Conservation (phyloP, 345 rosid species). For the Dipteronia sinensis region DNA sequence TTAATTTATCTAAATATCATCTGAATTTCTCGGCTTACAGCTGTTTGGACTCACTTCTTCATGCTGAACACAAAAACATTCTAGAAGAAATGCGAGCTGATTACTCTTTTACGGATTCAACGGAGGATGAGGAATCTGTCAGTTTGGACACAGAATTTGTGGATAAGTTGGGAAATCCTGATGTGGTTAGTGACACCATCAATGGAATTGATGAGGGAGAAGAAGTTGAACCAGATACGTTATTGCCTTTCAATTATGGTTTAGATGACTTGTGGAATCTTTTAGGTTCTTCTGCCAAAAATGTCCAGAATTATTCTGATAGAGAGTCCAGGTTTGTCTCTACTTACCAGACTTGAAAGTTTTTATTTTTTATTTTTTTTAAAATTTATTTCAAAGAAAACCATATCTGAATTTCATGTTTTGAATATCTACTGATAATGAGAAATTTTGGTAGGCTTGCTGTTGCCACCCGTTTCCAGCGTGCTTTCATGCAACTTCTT, state of each 20-base stretch:
- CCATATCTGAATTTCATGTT: neutral
- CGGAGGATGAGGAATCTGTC: conserved; percentile 28
- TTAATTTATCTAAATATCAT: neutral
- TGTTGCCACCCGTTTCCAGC: conserved; percentile 88
- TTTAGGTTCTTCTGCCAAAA: conserved; percentile 45
- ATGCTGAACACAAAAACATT: conserved; percentile 81
- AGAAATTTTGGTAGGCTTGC: conserved; percentile 51
- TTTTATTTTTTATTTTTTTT: neutral
- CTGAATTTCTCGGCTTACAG: conserved; percentile 36
- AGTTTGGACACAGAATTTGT: conserved; percentile 28
- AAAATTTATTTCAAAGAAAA: neutral
- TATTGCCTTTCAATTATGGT: conserved; percentile 43
- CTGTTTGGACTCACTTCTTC: conserved; percentile 82
- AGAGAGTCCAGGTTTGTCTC: conserved; percentile 42
- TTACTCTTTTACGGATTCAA: conserved; percentile 49
- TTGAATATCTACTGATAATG: conserved; percentile 6
- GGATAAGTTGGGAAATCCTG: conserved; percentile 14
- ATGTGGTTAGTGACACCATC: conserved; percentile 19
- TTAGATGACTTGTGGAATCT: conserved; percentile 56
- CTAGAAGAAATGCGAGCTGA: conserved; percentile 79
- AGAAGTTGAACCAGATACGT: conserved; percentile 22
- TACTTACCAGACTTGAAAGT: neutral
- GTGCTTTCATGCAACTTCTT: conserved; percentile 90
- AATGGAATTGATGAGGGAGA: conserved; percentile 24
- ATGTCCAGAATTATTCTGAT: conserved; percentile 36